A percentile compares a stretch with the other conserved stretches of the same genome.
Evolutionary conservation across 2,329 filamentous ascomycete genomes (phyloP).

Genomic region (Colletotrichum musae): DNA sequence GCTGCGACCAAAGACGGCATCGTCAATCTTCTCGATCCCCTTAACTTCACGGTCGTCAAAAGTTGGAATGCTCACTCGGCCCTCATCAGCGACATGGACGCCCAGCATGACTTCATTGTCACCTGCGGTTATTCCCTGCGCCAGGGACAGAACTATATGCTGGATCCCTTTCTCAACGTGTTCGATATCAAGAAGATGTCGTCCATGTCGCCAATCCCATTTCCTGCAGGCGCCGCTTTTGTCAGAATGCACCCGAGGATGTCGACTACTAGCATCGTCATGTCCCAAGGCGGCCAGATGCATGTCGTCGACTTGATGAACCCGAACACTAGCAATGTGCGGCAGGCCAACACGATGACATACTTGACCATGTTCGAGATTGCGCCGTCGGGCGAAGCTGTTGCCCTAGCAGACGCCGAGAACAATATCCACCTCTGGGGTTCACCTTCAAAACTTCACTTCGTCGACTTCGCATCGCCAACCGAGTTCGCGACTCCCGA

Average conservation of each 20-base stretch:
- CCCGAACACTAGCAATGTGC: constrained; percentile 87
- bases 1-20: constrained; percentile 87
- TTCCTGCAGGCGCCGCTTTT: constrained; percentile 91
- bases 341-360: constrained; percentile 80
- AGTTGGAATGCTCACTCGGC: constrained; percentile 92
- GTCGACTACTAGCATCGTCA: constrained; percentile 93
- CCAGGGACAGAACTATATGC: constrained; percentile 79
- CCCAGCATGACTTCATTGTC: constrained; percentile 93
- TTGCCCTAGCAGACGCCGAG: constrained; percentile 85
- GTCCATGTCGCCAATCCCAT: constrained; percentile 91
- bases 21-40: constrained; percentile 88
- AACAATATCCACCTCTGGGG: constrained; percentile 90
- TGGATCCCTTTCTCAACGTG: constrained; percentile 94
- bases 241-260: constrained; percentile 97
- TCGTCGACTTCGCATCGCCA: constrained; percentile 84
- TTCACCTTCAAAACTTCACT: constrained; percentile 86
- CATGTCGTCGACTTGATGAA: constrained; percentile 98
- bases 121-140: constrained; percentile 94
- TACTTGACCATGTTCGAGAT: constrained; percentile 88
- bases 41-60: constrained; percentile 83
- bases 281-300: constrained; percentile 92
- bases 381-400: constrained; percentile 87
- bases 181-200: constrained; percentile 94
- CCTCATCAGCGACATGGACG: constrained; percentile 96
- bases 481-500: constrained; percentile 82